Conservation (phyloP, 371 early-diverging fungal species). For the Massospora cicadina region DNA sequence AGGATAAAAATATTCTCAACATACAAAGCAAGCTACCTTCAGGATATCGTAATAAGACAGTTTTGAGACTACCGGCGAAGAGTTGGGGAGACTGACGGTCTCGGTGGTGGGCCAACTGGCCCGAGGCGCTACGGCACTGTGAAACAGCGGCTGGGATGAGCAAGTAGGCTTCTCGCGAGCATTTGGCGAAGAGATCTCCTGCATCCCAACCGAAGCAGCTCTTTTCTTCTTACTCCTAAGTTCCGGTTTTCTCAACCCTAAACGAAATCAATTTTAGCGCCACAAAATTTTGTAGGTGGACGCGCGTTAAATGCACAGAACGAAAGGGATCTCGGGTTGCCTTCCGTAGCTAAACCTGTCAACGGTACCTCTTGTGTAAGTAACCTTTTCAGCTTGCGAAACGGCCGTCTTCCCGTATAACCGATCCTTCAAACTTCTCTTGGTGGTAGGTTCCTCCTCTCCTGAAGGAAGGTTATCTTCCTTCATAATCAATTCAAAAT, state of each 20-base stretch:
- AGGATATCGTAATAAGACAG: background rate
- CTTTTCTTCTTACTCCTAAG: background rate
- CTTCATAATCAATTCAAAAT: too few species aligned
- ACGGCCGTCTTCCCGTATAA: background rate
- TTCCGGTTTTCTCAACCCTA: background rate
- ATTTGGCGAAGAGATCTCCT: background rate
- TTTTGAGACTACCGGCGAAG: background rate
- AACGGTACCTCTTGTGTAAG: background rate
- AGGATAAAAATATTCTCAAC: background rate
- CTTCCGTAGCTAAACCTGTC: background rate
- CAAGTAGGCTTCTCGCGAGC: background rate
- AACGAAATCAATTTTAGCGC: background rate
- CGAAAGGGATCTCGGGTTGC: background rate
- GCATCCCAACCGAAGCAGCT: background rate
- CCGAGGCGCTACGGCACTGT: background rate
- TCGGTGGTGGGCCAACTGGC: background rate
- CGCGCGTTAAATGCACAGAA: background rate
- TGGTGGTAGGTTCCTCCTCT: background rate
- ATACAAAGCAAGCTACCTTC: background rate
- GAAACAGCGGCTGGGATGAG: background rate
- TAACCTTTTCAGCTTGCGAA: background rate
- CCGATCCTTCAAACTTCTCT: background rate
- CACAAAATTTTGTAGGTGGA: too few species aligned
- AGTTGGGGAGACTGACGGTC: background rate
- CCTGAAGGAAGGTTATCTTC: too few species aligned